Base-by-base conservation (phyloP, 1,139 yeast genomes). In the Geotrichum bryndzae region DNA sequence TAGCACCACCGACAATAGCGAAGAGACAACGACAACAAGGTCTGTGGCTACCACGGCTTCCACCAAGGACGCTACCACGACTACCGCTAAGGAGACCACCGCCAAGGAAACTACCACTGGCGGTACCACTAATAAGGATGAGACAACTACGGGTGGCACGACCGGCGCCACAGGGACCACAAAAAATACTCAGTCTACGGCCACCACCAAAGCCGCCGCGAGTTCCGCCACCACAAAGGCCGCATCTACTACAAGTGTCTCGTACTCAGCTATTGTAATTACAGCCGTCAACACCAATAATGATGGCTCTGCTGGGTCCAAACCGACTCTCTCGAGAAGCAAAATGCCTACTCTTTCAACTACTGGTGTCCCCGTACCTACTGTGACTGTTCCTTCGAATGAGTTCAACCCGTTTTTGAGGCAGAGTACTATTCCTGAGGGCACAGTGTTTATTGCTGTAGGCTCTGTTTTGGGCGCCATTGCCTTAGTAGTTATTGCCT, bases 391-490 rank as follows among this genome's bases (percentile, higher is more conserved):
- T 5, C 96, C 96, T 0, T 75, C 85, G 27, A 68, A 70, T 27
- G 79, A 79, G 48, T 69, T 71, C 53, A 88, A 88, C 73, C 96
- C 96, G 11, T 85, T 80, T 69, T 78, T 89, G 41, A 73, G 80
- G 66, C 74, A 79, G 58, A 76, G 83, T 11, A 72, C 70, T 41
- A 77, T 80, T 59, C 88, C 90, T 0, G 79, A 82, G 59, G 96
- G 96, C 0, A 86, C 94, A 0, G 91, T 89, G 2, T 89, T 88
- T 73, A 88, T 89, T 64, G 88, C 89, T 0, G 87, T 88, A 38
- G 96, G 95, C 0, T 79, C 86, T 15, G 78, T 86, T 52, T 84
- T 86, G 4, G 89, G 87, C 1, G 84, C 82, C 31, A 75, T 85
- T 22, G 74, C 81, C 31, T 67, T 82, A 60, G 80, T 78, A 4